phyloP scores from a whole-genome alignment of 2,329 filamentous ascomycete species.

The Pseudocercospora fijiensis region DNA sequence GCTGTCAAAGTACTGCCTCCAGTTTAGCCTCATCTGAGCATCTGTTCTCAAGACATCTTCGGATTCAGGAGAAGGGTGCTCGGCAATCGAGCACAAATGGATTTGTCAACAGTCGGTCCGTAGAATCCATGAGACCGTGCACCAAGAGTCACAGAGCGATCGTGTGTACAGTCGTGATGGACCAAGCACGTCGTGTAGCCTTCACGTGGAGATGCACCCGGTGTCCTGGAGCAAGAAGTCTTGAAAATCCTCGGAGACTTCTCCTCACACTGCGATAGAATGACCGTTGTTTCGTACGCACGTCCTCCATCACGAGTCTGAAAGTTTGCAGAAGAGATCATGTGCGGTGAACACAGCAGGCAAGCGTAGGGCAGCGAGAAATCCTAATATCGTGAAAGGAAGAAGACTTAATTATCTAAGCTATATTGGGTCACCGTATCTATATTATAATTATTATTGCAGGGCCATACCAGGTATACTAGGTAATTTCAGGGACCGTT shows the following conservation, averaged over 20 bases:
- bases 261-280: background rate
- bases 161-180: no score
- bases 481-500: conserved; percentile 3
- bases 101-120: background rate
- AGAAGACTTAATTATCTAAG: background rate
- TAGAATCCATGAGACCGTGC: background rate
- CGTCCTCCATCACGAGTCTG: background rate
- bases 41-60: background rate
- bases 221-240: background rate
- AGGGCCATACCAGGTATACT: no score
- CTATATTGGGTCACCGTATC: no score
- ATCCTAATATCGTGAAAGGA: background rate
- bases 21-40: background rate
- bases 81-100: background rate
- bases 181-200: no score
- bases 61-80: background rate
- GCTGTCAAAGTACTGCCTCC: background rate
- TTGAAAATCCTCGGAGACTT: background rate
- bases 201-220: no score
- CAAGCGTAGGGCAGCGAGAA: background rate
- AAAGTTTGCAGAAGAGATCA: background rate
- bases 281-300: background rate
- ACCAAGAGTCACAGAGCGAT: background rate
- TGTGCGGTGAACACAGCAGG: background rate
- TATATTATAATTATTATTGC: no score